Conservation (phyloP, 192 early-diverging fungal species). For the Rhizophagus sp. region DNA sequence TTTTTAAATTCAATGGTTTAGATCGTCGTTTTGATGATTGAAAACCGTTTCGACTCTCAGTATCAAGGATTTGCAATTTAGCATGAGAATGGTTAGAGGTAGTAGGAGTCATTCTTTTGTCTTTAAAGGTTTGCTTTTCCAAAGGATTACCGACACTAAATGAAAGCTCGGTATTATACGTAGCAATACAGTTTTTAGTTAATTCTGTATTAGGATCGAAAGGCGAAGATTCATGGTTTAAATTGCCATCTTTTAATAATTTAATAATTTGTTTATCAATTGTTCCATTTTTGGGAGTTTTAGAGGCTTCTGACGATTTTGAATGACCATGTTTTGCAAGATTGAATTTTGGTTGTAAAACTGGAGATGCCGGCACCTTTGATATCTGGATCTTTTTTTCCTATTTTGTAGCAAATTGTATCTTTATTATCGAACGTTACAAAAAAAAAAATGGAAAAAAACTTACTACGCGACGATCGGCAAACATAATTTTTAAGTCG, state of each 20-base stretch:
- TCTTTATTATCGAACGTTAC: background rate
- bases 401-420: background rate
- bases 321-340: background rate
- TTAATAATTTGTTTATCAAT: background rate
- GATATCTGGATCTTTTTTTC: background rate
- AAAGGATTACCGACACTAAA: background rate
- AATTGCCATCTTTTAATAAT: background rate
- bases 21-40: background rate
- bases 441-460: background rate
- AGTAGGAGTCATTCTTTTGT: background rate
- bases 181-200: background rate
- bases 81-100: background rate
- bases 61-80: background rate
- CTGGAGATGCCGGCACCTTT: background rate
- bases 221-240: background rate
- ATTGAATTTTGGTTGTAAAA: background rate
- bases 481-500: background rate
- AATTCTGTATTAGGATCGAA: background rate
- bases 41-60: background rate
- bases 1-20: conserved; percentile 1
- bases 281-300: background rate
- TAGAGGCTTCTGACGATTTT: conserved; percentile 3
- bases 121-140: background rate
- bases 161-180: background rate
- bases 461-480: background rate